These are phyloP conservation scores for Colletotrichum tropicale DNA, from an alignment of 2,329 filamentous ascomycete species.

Conservation along the genomic window DNA sequence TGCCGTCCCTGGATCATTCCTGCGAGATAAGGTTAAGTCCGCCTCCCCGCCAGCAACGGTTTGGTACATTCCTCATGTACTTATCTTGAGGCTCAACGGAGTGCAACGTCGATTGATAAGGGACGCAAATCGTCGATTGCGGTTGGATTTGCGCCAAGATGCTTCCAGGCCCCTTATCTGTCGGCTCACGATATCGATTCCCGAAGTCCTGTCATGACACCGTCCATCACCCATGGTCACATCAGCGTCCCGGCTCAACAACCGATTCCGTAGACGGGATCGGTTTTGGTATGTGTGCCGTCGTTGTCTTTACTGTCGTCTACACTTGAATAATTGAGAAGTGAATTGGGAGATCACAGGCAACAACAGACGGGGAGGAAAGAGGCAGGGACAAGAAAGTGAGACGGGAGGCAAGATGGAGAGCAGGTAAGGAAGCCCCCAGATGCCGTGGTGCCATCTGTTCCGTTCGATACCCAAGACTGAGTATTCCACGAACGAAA, in stretches of 20 bases:
- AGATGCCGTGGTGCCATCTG: too few relatives aligned
- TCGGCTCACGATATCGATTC: background rate
- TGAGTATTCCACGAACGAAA: too few relatives aligned
- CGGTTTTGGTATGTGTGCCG: too few relatives aligned
- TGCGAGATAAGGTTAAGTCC: slow-evolving; percentile 14
- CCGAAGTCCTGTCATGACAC: background rate
- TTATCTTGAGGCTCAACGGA: slow-evolving; percentile 2
- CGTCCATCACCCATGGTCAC: background rate
- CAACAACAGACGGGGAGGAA: too few relatives aligned
- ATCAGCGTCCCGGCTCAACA: background rate
- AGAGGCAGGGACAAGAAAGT: too few relatives aligned
- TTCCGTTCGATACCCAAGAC: too few relatives aligned
- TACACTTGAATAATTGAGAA: too few relatives aligned
- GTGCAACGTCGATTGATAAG: slow-evolving; percentile 1
- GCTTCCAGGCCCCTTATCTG: background rate
- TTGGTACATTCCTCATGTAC: background rate
- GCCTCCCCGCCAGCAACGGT: background rate
- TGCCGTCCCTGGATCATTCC: background rate
- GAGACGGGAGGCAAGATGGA: too few relatives aligned
- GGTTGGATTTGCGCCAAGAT: background rate
- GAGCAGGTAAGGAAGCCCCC: too few relatives aligned
- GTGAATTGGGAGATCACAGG: too few relatives aligned
- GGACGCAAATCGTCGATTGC: background rate
- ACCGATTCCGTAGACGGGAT: too few relatives aligned
- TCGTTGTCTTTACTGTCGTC: too few relatives aligned